phyloP scores from a whole-genome alignment of 2,329 filamentous ascomycete species.

The Dothideomycetes sp. region DNA sequence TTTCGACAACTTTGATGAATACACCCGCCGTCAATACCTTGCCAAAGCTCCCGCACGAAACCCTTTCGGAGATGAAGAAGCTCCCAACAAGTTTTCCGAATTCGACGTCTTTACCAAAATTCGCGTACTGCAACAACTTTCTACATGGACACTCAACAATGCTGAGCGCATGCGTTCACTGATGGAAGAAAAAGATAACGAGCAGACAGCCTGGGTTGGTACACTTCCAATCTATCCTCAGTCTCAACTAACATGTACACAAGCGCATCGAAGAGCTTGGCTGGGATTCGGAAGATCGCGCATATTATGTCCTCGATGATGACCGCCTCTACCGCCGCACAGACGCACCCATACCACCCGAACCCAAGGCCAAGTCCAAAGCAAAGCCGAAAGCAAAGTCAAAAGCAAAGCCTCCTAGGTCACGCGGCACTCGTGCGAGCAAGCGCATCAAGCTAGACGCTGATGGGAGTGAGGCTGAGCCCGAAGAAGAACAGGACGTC shows the following conservation, averaged over 20 bases:
- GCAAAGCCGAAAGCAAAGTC: conserved; percentile 45
- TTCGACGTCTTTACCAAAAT: conserved; percentile 81
- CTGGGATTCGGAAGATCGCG: conserved; percentile 79
- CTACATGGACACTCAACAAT: conserved; percentile 79
- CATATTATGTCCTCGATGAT: conserved; percentile 87
- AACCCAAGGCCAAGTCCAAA: conserved; percentile 40
- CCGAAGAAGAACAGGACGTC: conserved; percentile 33
- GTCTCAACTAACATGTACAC: conserved; percentile 19
- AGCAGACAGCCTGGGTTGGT: conserved; percentile 75
- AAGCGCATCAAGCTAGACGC: conserved; percentile 58
- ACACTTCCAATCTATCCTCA: background rate
- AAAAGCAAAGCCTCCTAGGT: conserved; percentile 51
- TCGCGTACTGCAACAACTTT: conserved; percentile 75
- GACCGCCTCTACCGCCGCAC: conserved; percentile 84
- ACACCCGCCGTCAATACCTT: conserved; percentile 78
- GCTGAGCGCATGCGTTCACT: conserved; percentile 78
- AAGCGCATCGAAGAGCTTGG: conserved; percentile 69
- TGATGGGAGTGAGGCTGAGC: conserved; percentile 34
- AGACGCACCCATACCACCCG: conserved; percentile 56
- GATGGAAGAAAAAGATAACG: conserved; percentile 72
- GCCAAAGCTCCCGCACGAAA: conserved; percentile 72
- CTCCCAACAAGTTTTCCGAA: conserved; percentile 63
- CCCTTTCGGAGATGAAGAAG: conserved; percentile 73
- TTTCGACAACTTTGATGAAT: conserved; percentile 83
- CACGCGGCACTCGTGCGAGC: conserved; percentile 51